These are phyloP conservation scores for Coccomyxa subellipsoidea DNA, from an alignment of 163 green algal species.

Conservation along the genomic window DNA sequence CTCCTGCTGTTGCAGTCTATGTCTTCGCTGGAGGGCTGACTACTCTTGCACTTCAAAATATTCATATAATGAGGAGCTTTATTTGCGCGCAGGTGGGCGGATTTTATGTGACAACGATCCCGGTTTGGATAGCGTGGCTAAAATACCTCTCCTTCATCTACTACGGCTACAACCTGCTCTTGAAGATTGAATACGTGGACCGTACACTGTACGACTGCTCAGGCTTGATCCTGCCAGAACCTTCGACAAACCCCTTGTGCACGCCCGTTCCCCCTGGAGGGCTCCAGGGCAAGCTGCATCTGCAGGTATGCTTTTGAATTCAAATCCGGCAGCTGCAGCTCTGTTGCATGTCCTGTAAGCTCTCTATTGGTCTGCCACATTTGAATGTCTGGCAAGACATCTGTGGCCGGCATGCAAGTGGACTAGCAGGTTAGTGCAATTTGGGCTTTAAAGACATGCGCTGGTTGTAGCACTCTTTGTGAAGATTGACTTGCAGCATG, in stretches of 20 bases:
- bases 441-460: neutral
- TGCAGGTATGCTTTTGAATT: slow-evolving; percentile 12
- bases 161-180: slow-evolving; percentile 37
- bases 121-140: slow-evolving; percentile 72
- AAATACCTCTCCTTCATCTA: slow-evolving; percentile 75
- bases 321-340: neutral
- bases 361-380: too few relatives aligned
- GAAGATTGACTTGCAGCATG: too few relatives aligned
- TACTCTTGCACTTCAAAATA: too few relatives aligned
- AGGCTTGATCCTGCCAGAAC: slow-evolving; percentile 18
- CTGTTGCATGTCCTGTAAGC: neutral
- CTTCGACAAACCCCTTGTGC: slow-evolving; percentile 32
- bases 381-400: neutral
- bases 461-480: too few relatives aligned
- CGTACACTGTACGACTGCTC: slow-evolving; percentile 34
- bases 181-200: slow-evolving; percentile 31
- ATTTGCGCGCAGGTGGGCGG: slow-evolving; percentile 34
- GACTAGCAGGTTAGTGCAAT: neutral
- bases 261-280: neutral
- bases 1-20: too few relatives aligned
- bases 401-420: neutral
- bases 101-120: slow-evolving; percentile 57
- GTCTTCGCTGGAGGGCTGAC: too few relatives aligned
- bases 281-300: slow-evolving; percentile 19
- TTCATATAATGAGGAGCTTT: too few relatives aligned